Base-by-base conservation (phyloP, 2,329 filamentous ascomycete genomes). In the Colletotrichum tamarilloi region DNA sequence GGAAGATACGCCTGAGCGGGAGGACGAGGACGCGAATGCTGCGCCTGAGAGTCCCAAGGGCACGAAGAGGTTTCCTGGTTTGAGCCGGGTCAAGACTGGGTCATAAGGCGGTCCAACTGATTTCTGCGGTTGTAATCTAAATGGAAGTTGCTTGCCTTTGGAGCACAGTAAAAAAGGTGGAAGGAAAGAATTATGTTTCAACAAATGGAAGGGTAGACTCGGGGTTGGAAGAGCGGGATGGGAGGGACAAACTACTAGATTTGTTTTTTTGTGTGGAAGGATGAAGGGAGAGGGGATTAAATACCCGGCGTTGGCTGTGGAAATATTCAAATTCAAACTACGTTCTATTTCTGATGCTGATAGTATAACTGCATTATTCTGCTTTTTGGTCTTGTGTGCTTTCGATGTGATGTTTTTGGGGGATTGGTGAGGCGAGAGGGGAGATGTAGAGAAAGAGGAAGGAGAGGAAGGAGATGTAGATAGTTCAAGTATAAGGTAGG, bases 21-120 rank as follows among this genome's bases (percentile, higher is more conserved):
- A 73, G 4, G 71, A 73, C 2, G 71, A 71, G n/a, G 71, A 73
- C 8, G 42, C 19, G 42, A 8, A 19, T 19, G 42, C 19, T 4
- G 42, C n/a, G 42, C 67, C 71, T 2, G 67, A 73, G 8, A 73
- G 71, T 14, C 71, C 71, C 26, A 65, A 32, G 26, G 35, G 67
- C 0, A n/a, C 42, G 42, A 73, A 71, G 30, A 49, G 55, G 28
- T 71, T 71, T n/a, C n/a, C 32, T 1, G 67, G 62, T 5, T 5
- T 73, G 56, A 42, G 42, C 62, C 71, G 71, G 4, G 67, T 73
- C 16, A 71, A 73, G 67, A 73, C 71, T n/a, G 71, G 71, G 14
- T 66, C 35, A 38, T 64, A 26, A 6, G 7, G 28, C 14, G 30
- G 16, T 14, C 30, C 38, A 7, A 14, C 35, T 42, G 32, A 26